Evolutionary conservation across 2,329 filamentous ascomycete species (phyloP).

Genomic region (Aciculosporium take): DNA sequence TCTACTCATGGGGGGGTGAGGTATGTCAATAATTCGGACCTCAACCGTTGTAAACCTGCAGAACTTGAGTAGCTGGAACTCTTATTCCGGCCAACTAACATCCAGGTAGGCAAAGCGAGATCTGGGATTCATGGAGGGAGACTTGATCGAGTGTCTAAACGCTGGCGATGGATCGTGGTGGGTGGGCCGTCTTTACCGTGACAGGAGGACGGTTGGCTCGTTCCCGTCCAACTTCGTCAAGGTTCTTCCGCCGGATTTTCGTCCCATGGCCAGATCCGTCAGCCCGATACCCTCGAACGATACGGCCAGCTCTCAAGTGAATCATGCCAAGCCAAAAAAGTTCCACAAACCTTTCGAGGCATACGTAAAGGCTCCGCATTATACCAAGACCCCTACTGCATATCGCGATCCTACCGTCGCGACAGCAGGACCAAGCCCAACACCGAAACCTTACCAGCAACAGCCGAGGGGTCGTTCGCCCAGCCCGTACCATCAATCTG

Average conservation of each 20-base stretch:
- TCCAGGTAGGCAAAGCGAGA: constrained; percentile 63
- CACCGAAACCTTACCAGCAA: neutral
- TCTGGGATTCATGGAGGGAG: constrained; percentile 91
- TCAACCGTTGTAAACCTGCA: neutral
- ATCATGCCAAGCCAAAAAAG: constrained; percentile 45
- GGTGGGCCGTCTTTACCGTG: constrained; percentile 82
- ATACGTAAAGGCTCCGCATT: constrained; percentile 51
- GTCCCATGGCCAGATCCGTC: constrained; percentile 51
- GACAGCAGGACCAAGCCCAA: constrained; percentile 10
- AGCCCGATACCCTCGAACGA: constrained; percentile 45
- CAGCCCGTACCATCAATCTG: constrained; percentile 15
- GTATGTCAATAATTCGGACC: constrained; percentile 19
- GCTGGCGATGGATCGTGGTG: constrained; percentile 97
- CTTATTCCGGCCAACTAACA: constrained; percentile 1
- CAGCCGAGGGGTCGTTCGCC: constrained; percentile 11
- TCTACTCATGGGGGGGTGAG: constrained; percentile 91
- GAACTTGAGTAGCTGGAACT: neutral
- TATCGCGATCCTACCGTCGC: constrained; percentile 29
- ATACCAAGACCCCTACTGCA: constrained; percentile 47
- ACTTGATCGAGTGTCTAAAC: constrained; percentile 95
- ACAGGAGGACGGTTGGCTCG: constrained; percentile 77
- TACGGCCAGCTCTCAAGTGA: constrained; percentile 38
- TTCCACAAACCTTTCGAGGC: constrained; percentile 55
- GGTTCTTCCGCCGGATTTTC: constrained; percentile 71
- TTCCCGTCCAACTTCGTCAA: constrained; percentile 98